phyloP scores from a whole-genome alignment of 1,139 yeast species.

The Meyerozyma smithsonii region DNA sequence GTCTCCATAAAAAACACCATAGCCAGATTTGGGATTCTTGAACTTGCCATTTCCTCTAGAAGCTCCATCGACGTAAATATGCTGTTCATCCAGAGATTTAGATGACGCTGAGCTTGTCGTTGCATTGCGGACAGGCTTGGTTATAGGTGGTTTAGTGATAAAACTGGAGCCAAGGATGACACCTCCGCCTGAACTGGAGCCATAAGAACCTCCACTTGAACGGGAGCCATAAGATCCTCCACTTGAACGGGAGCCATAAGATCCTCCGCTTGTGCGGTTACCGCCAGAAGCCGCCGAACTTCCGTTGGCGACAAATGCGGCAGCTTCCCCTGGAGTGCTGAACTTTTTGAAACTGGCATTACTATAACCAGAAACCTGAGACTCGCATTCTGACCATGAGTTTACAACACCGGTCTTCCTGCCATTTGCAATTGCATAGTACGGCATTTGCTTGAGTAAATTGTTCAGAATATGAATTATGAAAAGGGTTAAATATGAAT shows the following conservation, averaged over 20 bases:
- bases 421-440: slow-evolving; percentile 63
- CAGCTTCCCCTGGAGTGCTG: slow-evolving; percentile 40
- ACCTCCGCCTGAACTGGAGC: too few relatives aligned
- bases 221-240: too few relatives aligned
- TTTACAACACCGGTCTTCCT: slow-evolving; percentile 45
- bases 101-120: too few relatives aligned
- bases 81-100: neutral
- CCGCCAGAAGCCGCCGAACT: too few relatives aligned
- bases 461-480: neutral
- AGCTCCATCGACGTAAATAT: slow-evolving; percentile 70
- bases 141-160: too few relatives aligned
- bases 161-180: too few relatives aligned
- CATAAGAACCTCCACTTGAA: too few relatives aligned
- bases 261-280: too few relatives aligned
- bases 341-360: slow-evolving; percentile 59
- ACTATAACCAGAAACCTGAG: slow-evolving; percentile 45
- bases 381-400: slow-evolving; percentile 48
- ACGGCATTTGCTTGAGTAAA: slow-evolving; percentile 16
- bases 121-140: too few relatives aligned
- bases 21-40: slow-evolving; percentile 48
- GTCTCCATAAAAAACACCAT: slow-evolving; percentile 67
- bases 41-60: slow-evolving; percentile 48
- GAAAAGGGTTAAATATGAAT: too few relatives aligned
- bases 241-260: too few relatives aligned
- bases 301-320: slow-evolving; percentile 20